A percentile compares a stretch with the other conserved stretches of the same genome.
These are phyloP conservation scores for Aspergillus alliaceus DNA, from an alignment of 2,329 filamentous ascomycete species.

Conservation along the genomic window DNA sequence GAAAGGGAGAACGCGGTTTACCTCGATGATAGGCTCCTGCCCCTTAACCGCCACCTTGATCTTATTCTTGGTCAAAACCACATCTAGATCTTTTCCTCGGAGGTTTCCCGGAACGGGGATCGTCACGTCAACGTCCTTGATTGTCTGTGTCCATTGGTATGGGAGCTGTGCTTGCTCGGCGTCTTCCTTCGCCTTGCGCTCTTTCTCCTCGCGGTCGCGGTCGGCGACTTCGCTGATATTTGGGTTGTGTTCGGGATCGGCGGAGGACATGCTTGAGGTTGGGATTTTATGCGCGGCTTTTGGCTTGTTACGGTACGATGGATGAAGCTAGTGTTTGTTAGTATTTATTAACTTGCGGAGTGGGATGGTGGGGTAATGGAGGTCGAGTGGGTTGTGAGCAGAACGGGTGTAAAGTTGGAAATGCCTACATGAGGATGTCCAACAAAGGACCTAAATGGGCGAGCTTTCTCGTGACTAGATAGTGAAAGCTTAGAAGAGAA, in stretches of 20 bases:
- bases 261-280: slow-evolving; percentile 25
- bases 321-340: neutral
- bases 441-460: neutral
- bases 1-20: slow-evolving; percentile 40
- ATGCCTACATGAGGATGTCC: no score
- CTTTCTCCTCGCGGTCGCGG: slow-evolving; percentile 56
- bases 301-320: neutral
- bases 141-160: slow-evolving; percentile 97
- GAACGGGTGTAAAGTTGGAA: neutral
- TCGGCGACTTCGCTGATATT: slow-evolving; percentile 41
- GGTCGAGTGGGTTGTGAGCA: neutral
- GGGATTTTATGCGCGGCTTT: neutral
- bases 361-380: neutral
- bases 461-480: no score
- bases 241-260: slow-evolving; percentile 31
- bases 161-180: slow-evolving; percentile 88
- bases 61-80: slow-evolving; percentile 77
- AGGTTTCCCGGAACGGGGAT: slow-evolving; percentile 77
- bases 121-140: slow-evolving; percentile 80
- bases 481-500: no score
- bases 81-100: slow-evolving; percentile 78
- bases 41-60: slow-evolving; percentile 84
- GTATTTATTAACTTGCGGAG: neutral
- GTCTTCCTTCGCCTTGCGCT: slow-evolving; percentile 68
- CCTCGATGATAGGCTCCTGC: slow-evolving; percentile 78